These are phyloP conservation scores for Eutrema salsugineum DNA, from an alignment of 441 rosid genomes.

Conservation along the genomic window DNA sequence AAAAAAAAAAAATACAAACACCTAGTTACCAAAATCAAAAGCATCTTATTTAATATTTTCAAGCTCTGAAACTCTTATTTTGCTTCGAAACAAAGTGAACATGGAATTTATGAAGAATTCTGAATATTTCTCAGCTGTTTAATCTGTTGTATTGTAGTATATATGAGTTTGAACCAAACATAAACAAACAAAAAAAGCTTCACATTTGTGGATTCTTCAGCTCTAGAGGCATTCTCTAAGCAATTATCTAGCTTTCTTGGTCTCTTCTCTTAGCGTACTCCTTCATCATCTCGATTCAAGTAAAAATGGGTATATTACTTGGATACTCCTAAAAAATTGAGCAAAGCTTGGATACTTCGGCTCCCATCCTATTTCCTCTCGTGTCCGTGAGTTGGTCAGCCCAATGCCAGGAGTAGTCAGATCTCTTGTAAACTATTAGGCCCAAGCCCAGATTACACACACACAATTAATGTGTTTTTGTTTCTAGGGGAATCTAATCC, in stretches of 20 bases:
- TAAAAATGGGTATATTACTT: slow-evolving; percentile 28
- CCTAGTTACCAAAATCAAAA: no score
- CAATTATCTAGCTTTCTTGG: background rate
- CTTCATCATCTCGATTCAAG: background rate
- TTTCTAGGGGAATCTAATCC: no score
- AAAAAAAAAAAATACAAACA: no score
- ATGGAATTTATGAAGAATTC: background rate
- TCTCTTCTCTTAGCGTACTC: background rate
- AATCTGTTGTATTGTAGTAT: background rate
- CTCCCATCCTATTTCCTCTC: slow-evolving; percentile 79
- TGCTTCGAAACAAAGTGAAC: background rate
- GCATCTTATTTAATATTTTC: no score
- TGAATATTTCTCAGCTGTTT: background rate
- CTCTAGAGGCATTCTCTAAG: background rate
- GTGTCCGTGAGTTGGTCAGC: slow-evolving; percentile 72
- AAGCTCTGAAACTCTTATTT: no score
- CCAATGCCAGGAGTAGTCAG: no score
- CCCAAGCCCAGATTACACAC: no score
- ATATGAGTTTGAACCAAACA: background rate
- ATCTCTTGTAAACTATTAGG: no score
- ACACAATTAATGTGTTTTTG: no score
- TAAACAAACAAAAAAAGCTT: background rate
- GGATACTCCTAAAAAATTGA: slow-evolving; percentile 60
- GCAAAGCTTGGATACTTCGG: slow-evolving; percentile 82
- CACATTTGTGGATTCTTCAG: background rate